Percentiles rank a stretch among this genome's conserved stretches.
phyloP scores from a whole-genome alignment of 2,329 filamentous ascomycete genomes.

The Magnaporthales sp. region DNA sequence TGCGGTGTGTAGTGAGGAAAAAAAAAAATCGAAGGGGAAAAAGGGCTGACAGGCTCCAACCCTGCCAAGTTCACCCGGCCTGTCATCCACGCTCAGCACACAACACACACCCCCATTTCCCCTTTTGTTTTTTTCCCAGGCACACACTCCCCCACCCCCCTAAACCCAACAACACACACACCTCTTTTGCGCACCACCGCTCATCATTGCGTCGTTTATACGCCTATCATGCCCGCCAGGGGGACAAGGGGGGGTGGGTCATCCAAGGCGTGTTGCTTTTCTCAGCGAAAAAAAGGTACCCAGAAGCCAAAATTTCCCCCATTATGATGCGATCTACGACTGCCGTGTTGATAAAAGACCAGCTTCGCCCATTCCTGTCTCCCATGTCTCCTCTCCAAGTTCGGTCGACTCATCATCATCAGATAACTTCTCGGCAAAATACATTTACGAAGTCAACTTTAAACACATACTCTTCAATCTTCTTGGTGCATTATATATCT shows the following conservation, averaged over 20 bases:
- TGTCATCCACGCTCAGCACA: background rate
- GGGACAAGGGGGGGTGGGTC: background rate
- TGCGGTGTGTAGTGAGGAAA: background rate
- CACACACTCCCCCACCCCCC: background rate
- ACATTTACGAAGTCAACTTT: background rate
- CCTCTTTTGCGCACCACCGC: background rate
- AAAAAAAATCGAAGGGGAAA: background rate
- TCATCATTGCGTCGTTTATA: slow-evolving; percentile 1
- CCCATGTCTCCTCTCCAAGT: background rate
- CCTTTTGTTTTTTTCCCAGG: background rate
- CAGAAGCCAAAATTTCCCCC: slow-evolving; percentile 1
- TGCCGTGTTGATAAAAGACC: slow-evolving; percentile 1
- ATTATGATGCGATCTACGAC: background rate
- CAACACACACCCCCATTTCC: background rate
- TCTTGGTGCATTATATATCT: background rate
- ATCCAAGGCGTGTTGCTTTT: background rate
- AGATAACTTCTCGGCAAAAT: background rate
- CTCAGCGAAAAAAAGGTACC: background rate
- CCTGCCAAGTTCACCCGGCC: background rate
- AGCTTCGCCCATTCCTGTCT: background rate
- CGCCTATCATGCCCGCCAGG: background rate
- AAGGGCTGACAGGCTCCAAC: background rate
- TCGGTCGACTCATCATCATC: background rate
- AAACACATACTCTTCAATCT: background rate
- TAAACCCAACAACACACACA: background rate